A percentile compares a stretch with the other conserved stretches of the same genome.
These are phyloP conservation scores for Xerocomus amazonicus DNA, from an alignment of 1,284 basidiomycete genomes.

Conservation along the genomic window DNA sequence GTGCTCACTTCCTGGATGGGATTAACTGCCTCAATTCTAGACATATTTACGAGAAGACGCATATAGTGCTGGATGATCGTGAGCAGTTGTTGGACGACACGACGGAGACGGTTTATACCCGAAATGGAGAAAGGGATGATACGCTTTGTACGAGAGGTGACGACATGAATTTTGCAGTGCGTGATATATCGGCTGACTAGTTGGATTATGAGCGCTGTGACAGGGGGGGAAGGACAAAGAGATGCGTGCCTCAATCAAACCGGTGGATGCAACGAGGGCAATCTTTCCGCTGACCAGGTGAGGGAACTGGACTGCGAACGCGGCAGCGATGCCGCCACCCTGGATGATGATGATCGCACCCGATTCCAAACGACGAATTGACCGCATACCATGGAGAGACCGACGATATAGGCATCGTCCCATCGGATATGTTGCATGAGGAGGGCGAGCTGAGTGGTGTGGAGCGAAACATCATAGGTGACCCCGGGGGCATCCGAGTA, in stretches of 20 bases:
- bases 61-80: conserved; percentile 30
- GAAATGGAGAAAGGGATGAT: conserved; percentile 56
- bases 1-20: conserved; percentile 39
- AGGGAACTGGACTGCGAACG: conserved; percentile 68
- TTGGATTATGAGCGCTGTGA: background rate
- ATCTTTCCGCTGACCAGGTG: conserved; percentile 61
- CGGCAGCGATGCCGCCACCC: conserved; percentile 70
- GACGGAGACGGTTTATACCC: conserved; percentile 38
- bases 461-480: conserved; percentile 59
- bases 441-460: conserved; percentile 73
- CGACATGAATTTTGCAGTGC: conserved; percentile 70
- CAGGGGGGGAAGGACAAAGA: background rate
- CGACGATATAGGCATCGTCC: conserved; percentile 60
- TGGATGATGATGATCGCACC: conserved; percentile 25
- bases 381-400: conserved; percentile 56
- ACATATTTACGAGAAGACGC: conserved; percentile 28
- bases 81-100: background rate
- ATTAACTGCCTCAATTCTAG: conserved; percentile 20
- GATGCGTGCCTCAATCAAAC: conserved; percentile 55
- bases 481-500: conserved; percentile 73
- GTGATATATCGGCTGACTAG: conserved; percentile 61
- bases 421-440: conserved; percentile 74
- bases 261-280: conserved; percentile 62
- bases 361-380: background rate
- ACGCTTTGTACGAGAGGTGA: conserved; percentile 62